Base-by-base conservation (phyloP, 2,329 filamentous ascomycete species). In the Colletotrichum salicis region DNA sequence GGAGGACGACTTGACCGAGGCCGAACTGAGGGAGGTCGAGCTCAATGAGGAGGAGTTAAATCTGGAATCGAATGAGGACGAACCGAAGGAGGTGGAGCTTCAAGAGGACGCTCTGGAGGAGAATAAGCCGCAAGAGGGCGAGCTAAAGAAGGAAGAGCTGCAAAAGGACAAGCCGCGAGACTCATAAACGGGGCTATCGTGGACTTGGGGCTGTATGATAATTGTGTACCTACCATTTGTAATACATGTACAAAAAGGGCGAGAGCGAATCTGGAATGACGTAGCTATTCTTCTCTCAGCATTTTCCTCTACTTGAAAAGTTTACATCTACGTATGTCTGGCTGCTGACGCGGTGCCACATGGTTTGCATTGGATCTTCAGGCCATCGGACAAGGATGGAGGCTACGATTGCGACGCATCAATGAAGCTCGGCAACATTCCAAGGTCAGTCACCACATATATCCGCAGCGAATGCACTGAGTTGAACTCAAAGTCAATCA, bases 141-240 rank as follows among this genome's bases (percentile, higher is more conserved):
- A 73, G 58, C 33, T 54, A 12, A 19, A 75, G n/a, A 70, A 72
- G 69, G 41, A 62, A 8, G 51, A 73, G 58, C 27, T 58, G 27
- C 15, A 75, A 22, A 67, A 70, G 66, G 65, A 71, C n/a, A 22
- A 41, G 66, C 29, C 57, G 51, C 54, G 63, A 24, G 60, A 62
- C 48, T 52, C 60, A 35, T 62, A 27, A 24, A 35, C 15, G 2
- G n/a, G 2, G n/a, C 19, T 12, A 52, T n/a, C 41, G 19, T 31
- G 45, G 29, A 64, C 7, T 24, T 54, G n/a, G 58, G 13, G 35
- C 27, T 64, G 62, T 64, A 58, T 35, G 35, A 69, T 51, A 59
- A 31, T 27, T 33, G 63, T 48, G 41, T 41, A 59, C 41, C 52
- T 31, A 65, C 33, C 35, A 64, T 59, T 45, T 59, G 56, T 69